Evolutionary conservation across 169 alveolate genomes (phyloP).

Genomic region (Plasmodium coatneyi): DNA sequence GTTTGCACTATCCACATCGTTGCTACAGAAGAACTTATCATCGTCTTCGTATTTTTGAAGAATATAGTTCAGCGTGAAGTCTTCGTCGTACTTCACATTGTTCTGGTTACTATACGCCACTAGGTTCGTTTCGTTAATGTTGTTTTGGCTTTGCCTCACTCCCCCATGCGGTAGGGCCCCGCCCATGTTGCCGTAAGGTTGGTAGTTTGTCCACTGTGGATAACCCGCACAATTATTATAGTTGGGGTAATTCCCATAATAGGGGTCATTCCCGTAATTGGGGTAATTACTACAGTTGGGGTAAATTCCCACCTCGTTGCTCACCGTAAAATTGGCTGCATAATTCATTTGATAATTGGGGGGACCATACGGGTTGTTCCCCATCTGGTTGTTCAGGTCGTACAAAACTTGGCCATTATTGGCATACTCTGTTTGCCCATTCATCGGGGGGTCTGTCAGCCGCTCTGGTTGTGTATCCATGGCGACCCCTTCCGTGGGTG

Average conservation of each 20-base stretch:
- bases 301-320: background rate
- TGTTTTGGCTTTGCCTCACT: background rate
- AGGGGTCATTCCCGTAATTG: background rate
- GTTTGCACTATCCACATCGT: conserved; percentile 7
- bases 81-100: conserved; percentile 37
- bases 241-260: background rate
- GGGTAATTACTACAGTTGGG: background rate
- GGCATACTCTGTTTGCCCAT: background rate
- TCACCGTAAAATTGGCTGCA: background rate
- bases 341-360: background rate
- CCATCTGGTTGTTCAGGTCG: conserved; percentile 1
- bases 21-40: conserved; percentile 53
- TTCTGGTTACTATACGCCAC: conserved; percentile 38
- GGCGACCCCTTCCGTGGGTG: background rate
- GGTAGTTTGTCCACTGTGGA: background rate
- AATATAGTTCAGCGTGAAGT: conserved; percentile 59
- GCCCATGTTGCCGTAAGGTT: background rate
- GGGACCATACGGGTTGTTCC: background rate
- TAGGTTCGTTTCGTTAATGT: conserved; percentile 29
- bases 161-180: background rate
- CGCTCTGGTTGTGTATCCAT: background rate
- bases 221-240: background rate
- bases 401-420: background rate
- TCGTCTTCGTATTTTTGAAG: conserved; percentile 64
- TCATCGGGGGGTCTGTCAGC: background rate